These are phyloP conservation scores for Euryodendron excelsum DNA, from an alignment of 148 eudicot species.

Conservation along the genomic window DNA sequence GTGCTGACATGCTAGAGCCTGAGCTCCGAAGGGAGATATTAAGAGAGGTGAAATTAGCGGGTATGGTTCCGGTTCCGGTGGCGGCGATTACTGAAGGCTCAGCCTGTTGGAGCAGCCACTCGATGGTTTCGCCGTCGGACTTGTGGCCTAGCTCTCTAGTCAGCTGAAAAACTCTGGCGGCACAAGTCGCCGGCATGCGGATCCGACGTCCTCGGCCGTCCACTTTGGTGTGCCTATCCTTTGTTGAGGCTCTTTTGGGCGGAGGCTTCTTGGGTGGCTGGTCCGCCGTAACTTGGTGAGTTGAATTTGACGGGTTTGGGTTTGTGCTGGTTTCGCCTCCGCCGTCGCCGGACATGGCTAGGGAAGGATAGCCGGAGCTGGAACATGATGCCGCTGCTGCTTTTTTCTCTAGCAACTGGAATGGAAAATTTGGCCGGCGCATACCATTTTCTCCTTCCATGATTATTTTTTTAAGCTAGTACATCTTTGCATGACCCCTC, in stretches of 20 bases:
- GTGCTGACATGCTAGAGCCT: conserved; percentile 36
- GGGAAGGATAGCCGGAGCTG: conserved; percentile 2
- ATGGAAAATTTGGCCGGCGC: conserved; percentile 35
- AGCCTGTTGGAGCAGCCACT: conserved; percentile 53
- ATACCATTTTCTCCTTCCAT: conserved; percentile 31
- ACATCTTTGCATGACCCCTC: conserved; percentile 16
- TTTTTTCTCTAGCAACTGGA: conserved; percentile 36
- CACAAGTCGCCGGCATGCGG: conserved; percentile 48
- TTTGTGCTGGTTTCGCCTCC: neutral
- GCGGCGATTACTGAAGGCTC: conserved; percentile 52
- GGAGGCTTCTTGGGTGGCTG: conserved; percentile 28
- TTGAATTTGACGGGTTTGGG: neutral
- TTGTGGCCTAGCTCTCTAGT: conserved; percentile 43
- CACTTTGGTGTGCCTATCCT: conserved; percentile 46
- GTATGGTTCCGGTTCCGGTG: conserved; percentile 54
- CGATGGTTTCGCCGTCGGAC: conserved; percentile 49
- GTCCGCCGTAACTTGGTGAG: neutral
- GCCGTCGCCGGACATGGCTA: neutral
- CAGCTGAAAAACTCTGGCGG: conserved; percentile 51
- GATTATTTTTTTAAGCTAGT: conserved; percentile 11
- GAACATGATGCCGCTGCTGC: conserved; percentile 18
- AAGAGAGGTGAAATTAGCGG: conserved; percentile 41
- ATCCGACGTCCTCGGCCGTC: conserved; percentile 51
- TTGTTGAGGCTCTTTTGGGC: conserved; percentile 36
- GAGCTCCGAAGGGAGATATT: conserved; percentile 43